phyloP scores from a whole-genome alignment of 768 basidiomycete genomes.

The Coprinopsis cinerea region DNA sequence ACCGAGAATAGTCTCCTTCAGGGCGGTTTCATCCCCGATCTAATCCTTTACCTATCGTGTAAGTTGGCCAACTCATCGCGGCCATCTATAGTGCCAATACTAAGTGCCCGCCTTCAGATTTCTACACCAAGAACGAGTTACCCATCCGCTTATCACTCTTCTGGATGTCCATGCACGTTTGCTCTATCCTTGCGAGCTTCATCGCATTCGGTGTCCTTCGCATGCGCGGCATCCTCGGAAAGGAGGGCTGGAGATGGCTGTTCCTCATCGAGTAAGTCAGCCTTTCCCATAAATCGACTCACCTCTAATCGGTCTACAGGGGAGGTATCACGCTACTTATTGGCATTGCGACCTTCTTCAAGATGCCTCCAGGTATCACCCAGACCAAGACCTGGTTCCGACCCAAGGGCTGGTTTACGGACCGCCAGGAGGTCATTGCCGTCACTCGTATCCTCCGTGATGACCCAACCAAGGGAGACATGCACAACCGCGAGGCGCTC shows the following conservation, averaged over 20 bases:
- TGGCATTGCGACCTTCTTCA: constrained; percentile 50
- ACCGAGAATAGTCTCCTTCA: constrained; percentile 18
- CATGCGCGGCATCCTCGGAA: constrained; percentile 48
- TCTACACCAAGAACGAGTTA: constrained; percentile 55
- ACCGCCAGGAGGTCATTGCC: constrained; percentile 54
- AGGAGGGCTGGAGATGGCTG: constrained; percentile 45
- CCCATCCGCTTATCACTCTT: constrained; percentile 51
- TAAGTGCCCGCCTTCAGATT: constrained; percentile 38
- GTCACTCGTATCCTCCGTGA: constrained; percentile 58
- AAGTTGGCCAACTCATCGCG: constrained; percentile 15
- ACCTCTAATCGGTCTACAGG: constrained; percentile 46
- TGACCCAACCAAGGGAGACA: constrained; percentile 59
- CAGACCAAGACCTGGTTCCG: constrained; percentile 54
- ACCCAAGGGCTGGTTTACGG: constrained; percentile 59
- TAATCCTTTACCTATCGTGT: constrained; percentile 60
- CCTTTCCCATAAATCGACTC: constrained; percentile 26
- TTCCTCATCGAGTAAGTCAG: constrained; percentile 11
- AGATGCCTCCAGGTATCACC: constrained; percentile 55
- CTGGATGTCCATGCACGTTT: constrained; percentile 45
- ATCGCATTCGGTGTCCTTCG: constrained; percentile 57
- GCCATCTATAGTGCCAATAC: too few relatives aligned
- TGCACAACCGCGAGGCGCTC: constrained; percentile 67
- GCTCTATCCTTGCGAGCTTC: constrained; percentile 45
- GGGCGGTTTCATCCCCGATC: constrained; percentile 48
- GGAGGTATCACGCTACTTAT: constrained; percentile 38